Evolutionary conservation across 2,329 filamentous ascomycete species (phyloP).

Genomic region (Talaromyces sp.): DNA sequence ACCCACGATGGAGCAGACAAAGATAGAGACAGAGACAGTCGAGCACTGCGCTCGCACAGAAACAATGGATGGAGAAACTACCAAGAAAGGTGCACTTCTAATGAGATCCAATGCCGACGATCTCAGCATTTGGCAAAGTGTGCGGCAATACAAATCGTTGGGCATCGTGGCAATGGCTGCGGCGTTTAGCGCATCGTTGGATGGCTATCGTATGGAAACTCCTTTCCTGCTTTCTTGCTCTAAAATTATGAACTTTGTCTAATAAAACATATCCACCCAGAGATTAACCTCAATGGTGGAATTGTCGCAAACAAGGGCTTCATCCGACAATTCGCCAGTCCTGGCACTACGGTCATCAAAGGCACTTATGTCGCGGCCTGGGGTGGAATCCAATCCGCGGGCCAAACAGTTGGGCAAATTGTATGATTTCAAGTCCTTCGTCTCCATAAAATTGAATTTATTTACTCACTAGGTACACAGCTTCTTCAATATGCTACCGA

Average conservation of each 20-base stretch:
- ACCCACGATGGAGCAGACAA: neutral
- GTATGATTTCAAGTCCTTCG: constrained; percentile 16
- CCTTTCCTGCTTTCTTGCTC: neutral
- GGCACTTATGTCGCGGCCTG: constrained; percentile 36
- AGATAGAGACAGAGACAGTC: neutral
- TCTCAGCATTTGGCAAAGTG: constrained; percentile 35
- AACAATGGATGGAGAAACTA: neutral
- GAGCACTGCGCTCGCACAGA: neutral
- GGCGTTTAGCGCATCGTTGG: constrained; percentile 39
- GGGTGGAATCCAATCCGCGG: constrained; percentile 37
- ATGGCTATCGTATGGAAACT: constrained; percentile 36
- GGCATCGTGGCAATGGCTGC: constrained; percentile 37
- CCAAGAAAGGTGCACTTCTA: constrained; percentile 12
- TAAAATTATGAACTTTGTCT: neutral
- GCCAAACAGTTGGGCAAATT: constrained; percentile 37
- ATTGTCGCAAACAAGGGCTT: constrained; percentile 41
- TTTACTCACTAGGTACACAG: constrained; percentile 6
- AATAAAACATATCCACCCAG: neutral
- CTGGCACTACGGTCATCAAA: constrained; percentile 28
- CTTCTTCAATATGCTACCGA: constrained; percentile 34
- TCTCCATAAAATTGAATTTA: neutral
- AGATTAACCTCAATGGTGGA: constrained; percentile 34
- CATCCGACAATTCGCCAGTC: constrained; percentile 30
- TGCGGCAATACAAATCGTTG: constrained; percentile 31
- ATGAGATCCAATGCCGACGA: constrained; percentile 38